Conservation (phyloP, 164 flowering plant genomes). For the Magnolia officinalis region DNA sequence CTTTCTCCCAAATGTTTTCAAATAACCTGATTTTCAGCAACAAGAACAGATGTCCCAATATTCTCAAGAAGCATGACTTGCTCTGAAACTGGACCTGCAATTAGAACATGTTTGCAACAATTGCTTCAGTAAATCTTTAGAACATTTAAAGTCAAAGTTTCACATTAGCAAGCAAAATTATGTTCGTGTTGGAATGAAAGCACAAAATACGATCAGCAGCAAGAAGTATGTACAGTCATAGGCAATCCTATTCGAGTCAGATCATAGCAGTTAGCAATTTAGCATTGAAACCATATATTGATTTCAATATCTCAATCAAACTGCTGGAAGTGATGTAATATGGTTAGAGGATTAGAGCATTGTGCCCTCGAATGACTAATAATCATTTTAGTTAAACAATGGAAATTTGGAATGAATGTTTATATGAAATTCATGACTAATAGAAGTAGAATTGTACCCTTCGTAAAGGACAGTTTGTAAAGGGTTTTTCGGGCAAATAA, state of each 20-base stretch:
- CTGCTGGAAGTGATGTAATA: neutral
- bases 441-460: too few species aligned
- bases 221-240: too few species aligned
- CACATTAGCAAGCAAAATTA: neutral
- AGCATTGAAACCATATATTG: neutral
- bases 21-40: slow-evolving; percentile 75
- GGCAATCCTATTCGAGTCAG: too few species aligned
- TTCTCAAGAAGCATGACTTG: slow-evolving; percentile 98
- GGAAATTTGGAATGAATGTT: too few species aligned
- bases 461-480: too few species aligned
- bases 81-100: slow-evolving; percentile 76
- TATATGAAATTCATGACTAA: too few species aligned
- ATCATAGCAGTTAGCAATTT: neutral
- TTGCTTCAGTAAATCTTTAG: slow-evolving; percentile 1
- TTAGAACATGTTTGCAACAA: slow-evolving; percentile 4
- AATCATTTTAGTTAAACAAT: too few species aligned
- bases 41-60: slow-evolving; percentile 93
- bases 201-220: neutral
- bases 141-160: neutral
- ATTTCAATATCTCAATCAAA: neutral
- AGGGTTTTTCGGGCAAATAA: too few species aligned
- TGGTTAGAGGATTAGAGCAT: neutral
- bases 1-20: neutral
- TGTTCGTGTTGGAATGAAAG: neutral
- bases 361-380: too few species aligned